A percentile compares a stretch with the other conserved stretches of the same genome.
Evolutionary conservation across 2,329 filamentous ascomycete species (phyloP).

Genomic region (Ophiostoma perfectum): DNA sequence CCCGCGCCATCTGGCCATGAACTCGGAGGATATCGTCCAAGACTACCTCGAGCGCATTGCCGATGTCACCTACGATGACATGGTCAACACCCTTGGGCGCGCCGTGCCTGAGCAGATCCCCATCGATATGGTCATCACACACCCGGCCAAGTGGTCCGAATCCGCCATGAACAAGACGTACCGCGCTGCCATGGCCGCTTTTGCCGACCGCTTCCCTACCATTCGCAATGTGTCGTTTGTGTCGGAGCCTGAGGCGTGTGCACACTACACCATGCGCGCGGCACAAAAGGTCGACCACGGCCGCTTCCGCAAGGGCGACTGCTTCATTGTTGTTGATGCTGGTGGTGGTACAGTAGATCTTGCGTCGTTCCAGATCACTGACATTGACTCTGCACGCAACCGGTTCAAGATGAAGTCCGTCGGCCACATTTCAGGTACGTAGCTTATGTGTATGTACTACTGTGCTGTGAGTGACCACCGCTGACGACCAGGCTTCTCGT

Average conservation of each 20-base stretch:
- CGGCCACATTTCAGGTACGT: constrained; percentile 26
- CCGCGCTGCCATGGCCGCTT: constrained; percentile 23
- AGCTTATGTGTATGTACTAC: not conserved
- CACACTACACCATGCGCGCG: constrained; percentile 27
- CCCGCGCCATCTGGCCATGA: constrained; percentile 23
- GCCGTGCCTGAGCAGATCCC: constrained; percentile 21
- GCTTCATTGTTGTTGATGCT: constrained; percentile 30
- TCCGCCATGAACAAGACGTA: constrained; percentile 25
- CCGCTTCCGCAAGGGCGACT: constrained; percentile 27
- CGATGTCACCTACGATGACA: constrained; percentile 21
- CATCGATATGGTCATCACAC: constrained; percentile 27
- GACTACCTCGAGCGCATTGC: constrained; percentile 26
- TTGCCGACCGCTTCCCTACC: constrained; percentile 21
- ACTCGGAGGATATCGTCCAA: constrained; percentile 24
- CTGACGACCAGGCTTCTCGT: constrained; percentile 23
- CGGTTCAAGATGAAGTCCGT: constrained; percentile 28
- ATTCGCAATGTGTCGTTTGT: constrained; percentile 24
- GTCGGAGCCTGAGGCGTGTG: constrained; percentile 26
- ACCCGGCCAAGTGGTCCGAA: constrained; percentile 25
- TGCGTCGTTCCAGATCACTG: constrained; percentile 28
- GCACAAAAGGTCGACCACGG: constrained; percentile 27
- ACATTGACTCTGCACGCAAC: constrained; percentile 26
- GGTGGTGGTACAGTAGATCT: constrained; percentile 31
- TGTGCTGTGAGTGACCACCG: not conserved
- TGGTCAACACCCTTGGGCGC: constrained; percentile 15